Evolutionary conservation across 495 filamentous ascomycete species (phyloP), one percentile per base, ranked within the genome.

Genomic region (Talaromyces proteolyticus): DNA sequence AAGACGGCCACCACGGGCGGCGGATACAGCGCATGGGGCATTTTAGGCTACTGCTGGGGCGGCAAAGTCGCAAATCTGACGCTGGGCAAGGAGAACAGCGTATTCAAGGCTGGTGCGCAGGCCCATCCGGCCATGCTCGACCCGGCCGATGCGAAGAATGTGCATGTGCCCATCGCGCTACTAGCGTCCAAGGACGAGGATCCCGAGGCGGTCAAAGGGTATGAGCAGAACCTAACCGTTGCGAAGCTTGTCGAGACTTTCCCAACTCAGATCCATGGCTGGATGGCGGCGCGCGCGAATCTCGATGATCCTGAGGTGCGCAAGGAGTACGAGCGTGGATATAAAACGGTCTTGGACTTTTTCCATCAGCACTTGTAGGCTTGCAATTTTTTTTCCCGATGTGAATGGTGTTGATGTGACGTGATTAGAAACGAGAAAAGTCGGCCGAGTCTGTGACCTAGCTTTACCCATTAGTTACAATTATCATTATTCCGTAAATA

Each of bases 41-140:
- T 89, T 50, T 63, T 96, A n/a, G 92, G 92, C 12, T 90, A 77
- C 79, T 98, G 92, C 78, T 98, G 91, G 92, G 92, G 92, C 50
- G 91, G 87, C 48, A 95, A 95, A 75, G 80, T 87, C 44, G 70
- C 78, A 14, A 75, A 77, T n/a, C 73, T 88, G n/a, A 69, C 81
- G 24, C 69, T 76, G 4, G 69, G 65, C 3, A 61, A 75, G 18
- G 69, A 76, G 23, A 82, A 77, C 57, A 79, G 70, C 22, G 70
- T 69, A 34, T 95, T 95, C 72, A 80, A 79, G 50, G 80, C 81
- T 1, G 87, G 70, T 1, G 84, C 80, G 10, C 79, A 87, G 57
- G 75, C 73, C 54, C 92, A 96, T 66, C 93, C 92, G 1, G 92
- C 90, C 20, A 91, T 94, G 87, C 79, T 95, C 12, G 87, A 91